Percentiles rank a stretch among this genome's conserved stretches.
Evolutionary conservation across 306 rosid species (phyloP).

Genomic region (Dalbergia cultrata): DNA sequence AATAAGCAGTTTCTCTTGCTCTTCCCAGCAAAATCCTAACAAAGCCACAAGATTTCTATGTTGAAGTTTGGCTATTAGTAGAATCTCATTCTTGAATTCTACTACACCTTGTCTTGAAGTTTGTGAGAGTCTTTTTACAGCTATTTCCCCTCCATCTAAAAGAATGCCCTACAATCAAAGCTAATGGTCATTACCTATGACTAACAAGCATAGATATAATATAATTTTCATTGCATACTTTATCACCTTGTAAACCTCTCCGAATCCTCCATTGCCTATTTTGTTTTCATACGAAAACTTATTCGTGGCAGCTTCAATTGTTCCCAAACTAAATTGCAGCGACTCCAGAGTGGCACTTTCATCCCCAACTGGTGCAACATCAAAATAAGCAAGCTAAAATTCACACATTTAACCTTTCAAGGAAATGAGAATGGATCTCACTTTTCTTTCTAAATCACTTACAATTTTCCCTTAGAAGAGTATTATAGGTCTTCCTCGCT

Average conservation of each 20-base stretch:
- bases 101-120: constrained; percentile 36
- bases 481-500: too few relatives aligned
- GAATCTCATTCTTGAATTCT: constrained; percentile 51
- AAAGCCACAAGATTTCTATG: constrained; percentile 49
- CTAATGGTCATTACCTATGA: not conserved
- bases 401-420: too few relatives aligned
- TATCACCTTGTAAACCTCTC: constrained; percentile 63
- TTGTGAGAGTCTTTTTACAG: constrained; percentile 47
- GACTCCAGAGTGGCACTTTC: constrained; percentile 44
- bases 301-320: constrained; percentile 59
- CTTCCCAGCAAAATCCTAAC: constrained; percentile 52
- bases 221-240: not conserved
- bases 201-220: not conserved
- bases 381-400: too few relatives aligned
- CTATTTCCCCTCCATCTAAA: constrained; percentile 27
- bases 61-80: constrained; percentile 48
- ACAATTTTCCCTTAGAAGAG: too few relatives aligned
- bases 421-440: too few relatives aligned
- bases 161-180: constrained; percentile 38
- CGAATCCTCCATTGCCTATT: constrained; percentile 67
- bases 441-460: too few relatives aligned
- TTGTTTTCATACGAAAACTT: constrained; percentile 51
- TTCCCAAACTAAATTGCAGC: constrained; percentile 47
- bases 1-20: constrained; percentile 43
- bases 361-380: constrained; percentile 17